Percentiles rank a stretch among this genome's conserved stretches.
Conservation (phyloP, 1,284 basidiomycete species). For the Moesziomyces sp. region DNA sequence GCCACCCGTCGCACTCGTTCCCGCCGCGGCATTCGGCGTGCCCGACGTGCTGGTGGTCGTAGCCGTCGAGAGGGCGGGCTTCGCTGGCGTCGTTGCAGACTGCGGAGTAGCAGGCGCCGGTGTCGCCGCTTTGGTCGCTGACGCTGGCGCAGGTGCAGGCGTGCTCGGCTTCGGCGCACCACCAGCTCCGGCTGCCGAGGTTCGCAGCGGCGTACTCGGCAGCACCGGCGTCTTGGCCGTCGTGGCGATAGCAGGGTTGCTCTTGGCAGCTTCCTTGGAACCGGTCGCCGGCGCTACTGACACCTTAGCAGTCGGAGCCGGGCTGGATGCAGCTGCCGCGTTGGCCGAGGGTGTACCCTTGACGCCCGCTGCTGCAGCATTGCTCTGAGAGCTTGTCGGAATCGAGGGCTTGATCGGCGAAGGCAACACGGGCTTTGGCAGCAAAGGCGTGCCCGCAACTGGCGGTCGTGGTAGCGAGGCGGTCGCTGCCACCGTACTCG, state of each 20-base stretch:
- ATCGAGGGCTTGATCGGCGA: conserved; percentile 32
- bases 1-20: conserved; percentile 1
- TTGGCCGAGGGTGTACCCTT: conserved; percentile 3
- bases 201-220: conserved; percentile 28
- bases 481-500: conserved; percentile 6
- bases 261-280: conserved; percentile 1
- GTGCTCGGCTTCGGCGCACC: conserved; percentile 8
- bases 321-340: neutral
- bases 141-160: conserved; percentile 5
- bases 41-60: neutral
- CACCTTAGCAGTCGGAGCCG: neutral
- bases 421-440: conserved; percentile 41
- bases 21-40: conserved; percentile 1
- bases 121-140: neutral
- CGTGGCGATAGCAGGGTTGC: neutral
- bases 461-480: conserved; percentile 30
- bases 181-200: conserved; percentile 5
- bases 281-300: neutral
- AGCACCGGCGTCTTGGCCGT: conserved; percentile 22
- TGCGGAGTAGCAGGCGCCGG: conserved; percentile 8
- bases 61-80: conserved; percentile 8
- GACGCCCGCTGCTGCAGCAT: neutral
- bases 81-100: conserved; percentile 8
- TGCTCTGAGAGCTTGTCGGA: conserved; percentile 11
- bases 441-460: conserved; percentile 17